Evolutionary conservation across 1,284 basidiomycete species (phyloP).

Genomic region (Pterulicium gracile): DNA sequence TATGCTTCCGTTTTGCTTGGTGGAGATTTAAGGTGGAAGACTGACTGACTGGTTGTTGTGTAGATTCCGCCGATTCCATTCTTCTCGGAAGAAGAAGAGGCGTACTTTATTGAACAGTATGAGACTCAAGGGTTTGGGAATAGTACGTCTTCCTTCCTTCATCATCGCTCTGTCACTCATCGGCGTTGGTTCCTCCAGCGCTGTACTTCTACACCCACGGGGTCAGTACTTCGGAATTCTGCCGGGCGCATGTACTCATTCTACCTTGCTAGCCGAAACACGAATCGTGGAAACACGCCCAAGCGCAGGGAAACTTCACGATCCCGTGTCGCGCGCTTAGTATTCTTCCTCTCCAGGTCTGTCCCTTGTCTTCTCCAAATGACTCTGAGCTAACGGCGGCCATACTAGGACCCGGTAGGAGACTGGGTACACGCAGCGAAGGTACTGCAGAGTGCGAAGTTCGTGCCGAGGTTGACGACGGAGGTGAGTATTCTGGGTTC

Average conservation of each 20-base stretch:
- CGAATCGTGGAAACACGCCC: constrained; percentile 36
- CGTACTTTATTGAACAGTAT: constrained; percentile 56
- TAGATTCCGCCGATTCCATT: constrained; percentile 53
- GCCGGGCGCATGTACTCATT: not conserved
- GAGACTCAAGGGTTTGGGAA: constrained; percentile 42
- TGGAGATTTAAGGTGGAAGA: too few species aligned
- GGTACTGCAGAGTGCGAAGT: constrained; percentile 30
- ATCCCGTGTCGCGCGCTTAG: constrained; percentile 46
- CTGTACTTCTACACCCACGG: constrained; percentile 45
- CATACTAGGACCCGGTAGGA: constrained; percentile 48
- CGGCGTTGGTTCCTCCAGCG: constrained; percentile 20
- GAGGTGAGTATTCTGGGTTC: constrained; percentile 35
- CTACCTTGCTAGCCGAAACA: constrained; percentile 34
- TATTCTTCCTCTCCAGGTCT: constrained; percentile 41
- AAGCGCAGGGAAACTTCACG: constrained; percentile 45
- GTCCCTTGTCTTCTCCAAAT: constrained; percentile 9
- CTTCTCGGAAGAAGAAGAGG: constrained; percentile 46
- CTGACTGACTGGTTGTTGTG: too few species aligned
- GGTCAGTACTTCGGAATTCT: constrained; percentile 20
- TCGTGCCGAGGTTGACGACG: constrained; percentile 39
- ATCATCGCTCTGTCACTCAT: not conserved
- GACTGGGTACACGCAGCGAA: constrained; percentile 39
- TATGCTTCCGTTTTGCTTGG: constrained; percentile 13
- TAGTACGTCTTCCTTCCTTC: constrained; percentile 30
- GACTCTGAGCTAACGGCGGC: not conserved